A percentile compares a stretch with the other conserved stretches of the same genome.
Conservation (phyloP, 352 stramenopile species). For the Globisporangium ultimum region DNA sequence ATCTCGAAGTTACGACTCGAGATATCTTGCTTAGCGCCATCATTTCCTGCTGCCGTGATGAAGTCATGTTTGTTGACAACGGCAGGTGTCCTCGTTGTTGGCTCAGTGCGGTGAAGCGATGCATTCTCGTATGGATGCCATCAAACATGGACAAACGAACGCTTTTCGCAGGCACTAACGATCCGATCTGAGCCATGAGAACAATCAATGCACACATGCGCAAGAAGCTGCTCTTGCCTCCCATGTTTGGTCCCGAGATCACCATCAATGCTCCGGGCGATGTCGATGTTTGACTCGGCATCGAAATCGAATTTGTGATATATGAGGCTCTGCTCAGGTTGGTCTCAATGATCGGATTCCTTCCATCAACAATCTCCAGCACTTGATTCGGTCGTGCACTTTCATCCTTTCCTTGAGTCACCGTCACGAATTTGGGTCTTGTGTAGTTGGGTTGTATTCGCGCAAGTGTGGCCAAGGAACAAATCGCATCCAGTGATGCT, state of each 20-base stretch:
- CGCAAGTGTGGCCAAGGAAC: slow-evolving; percentile 50
- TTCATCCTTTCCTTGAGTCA: background rate
- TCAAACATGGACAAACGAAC: slow-evolving; percentile 52
- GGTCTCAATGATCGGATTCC: slow-evolving; percentile 60
- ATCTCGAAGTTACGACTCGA: slow-evolving; percentile 21
- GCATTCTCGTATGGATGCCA: slow-evolving; percentile 69
- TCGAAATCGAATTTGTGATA: slow-evolving; percentile 33
- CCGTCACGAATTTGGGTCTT: slow-evolving; percentile 19
- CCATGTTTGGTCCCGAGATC: slow-evolving; percentile 86
- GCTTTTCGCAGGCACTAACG: slow-evolving; percentile 45
- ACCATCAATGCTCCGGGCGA: slow-evolving; percentile 22
- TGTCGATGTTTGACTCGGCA: slow-evolving; percentile 4
- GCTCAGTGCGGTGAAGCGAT: slow-evolving; percentile 19
- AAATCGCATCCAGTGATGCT: slow-evolving; percentile 56
- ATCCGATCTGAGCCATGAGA: slow-evolving; percentile 67
- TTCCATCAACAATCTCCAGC: slow-evolving; percentile 45
- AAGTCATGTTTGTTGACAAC: background rate
- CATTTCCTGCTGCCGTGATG: slow-evolving; percentile 12
- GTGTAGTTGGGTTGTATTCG: slow-evolving; percentile 45
- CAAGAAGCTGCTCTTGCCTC: slow-evolving; percentile 73
- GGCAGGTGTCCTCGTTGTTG: background rate
- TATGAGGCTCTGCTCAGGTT: slow-evolving; percentile 26
- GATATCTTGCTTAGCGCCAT: slow-evolving; percentile 25
- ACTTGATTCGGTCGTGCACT: background rate
- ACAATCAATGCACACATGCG: slow-evolving; percentile 57